Evolutionary conservation across 257 asterid species (phyloP), one percentile per base, ranked within the genome.

Genomic region (Perilla frutescens): DNA sequence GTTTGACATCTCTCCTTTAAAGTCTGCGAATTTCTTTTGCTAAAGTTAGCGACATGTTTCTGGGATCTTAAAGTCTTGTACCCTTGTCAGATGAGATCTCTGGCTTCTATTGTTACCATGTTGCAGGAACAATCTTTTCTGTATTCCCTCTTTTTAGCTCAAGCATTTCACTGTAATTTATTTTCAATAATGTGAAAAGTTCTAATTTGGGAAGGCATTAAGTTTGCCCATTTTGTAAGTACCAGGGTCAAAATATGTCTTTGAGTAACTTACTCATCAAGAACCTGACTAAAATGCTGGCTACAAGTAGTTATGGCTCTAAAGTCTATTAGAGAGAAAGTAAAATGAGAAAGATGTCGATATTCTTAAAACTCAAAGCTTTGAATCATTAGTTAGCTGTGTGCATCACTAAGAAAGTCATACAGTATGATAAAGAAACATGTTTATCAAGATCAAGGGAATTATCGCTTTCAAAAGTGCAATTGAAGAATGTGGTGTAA

Each of bases 321-420:
- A 31, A 62, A 76, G 54, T 14, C 44, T 76, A 70, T 45, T 54
- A n/a, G 1, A 31, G 70, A 64, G 34, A 62, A 70, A 10, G 13
- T 56, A 13, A 26, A 50, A 29, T 9, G 49, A 44, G 60, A 56
- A 60, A 10, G n/a, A 49, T 34, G 5, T 51, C 6, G 9, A 15
- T 43, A 45, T 29, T 9, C 4, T 31, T 43, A 34, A 65, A 66
- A 45, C 53, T 37, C 29, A 51, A 40, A 43, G 47, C 45, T 66
- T 14, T 48, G 49, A 2, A 74, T 56, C 26, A 29, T 64, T 48
- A 37, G 29, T 49, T 49, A 48, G 3, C 57, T 37, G 58, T 60
- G 20, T 39, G 32, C 69, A 70, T 62, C 72, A 45, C 32, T 54
- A 62, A 63, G 47, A 53, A 62, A 15, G 34, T 56, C 56, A 65